Evolutionary conservation across 129 eudicot species (phyloP).

Genomic region (Tagetes erecta): DNA sequence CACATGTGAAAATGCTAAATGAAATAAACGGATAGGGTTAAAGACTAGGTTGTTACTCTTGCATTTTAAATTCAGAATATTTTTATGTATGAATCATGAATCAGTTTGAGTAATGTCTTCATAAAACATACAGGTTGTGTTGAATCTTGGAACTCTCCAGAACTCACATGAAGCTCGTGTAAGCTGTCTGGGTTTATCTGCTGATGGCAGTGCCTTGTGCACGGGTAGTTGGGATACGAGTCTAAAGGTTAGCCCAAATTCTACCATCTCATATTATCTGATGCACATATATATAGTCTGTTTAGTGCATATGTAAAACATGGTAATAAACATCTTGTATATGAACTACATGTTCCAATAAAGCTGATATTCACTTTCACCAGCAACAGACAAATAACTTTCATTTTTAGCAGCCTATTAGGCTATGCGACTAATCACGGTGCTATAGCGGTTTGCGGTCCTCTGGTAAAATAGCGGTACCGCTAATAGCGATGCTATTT

Average conservation of each 20-base stretch:
- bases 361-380: constrained; percentile 10
- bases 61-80: neutral
- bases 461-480: no score
- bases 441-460: no score
- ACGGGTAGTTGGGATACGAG: constrained; percentile 98
- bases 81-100: constrained; percentile 1
- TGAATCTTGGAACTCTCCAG: constrained; percentile 87
- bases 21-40: neutral
- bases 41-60: neutral
- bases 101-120: neutral
- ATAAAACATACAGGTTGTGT: constrained; percentile 54
- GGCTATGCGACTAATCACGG: no score
- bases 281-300: neutral
- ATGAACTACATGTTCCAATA: constrained; percentile 8
- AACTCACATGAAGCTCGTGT: constrained; percentile 82
- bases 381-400: constrained; percentile 6
- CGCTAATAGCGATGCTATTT: no score
- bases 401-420: neutral
- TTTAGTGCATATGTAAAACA: constrained; percentile 8
- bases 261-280: neutral
- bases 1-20: neutral
- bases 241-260: constrained; percentile 69
- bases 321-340: constrained; percentile 5
- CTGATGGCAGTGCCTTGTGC: constrained; percentile 99
- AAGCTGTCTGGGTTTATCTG: constrained; percentile 94